phyloP scores from a whole-genome alignment of 176 grass and related monocot genomes.

The Rhynchospora breviuscula region DNA sequence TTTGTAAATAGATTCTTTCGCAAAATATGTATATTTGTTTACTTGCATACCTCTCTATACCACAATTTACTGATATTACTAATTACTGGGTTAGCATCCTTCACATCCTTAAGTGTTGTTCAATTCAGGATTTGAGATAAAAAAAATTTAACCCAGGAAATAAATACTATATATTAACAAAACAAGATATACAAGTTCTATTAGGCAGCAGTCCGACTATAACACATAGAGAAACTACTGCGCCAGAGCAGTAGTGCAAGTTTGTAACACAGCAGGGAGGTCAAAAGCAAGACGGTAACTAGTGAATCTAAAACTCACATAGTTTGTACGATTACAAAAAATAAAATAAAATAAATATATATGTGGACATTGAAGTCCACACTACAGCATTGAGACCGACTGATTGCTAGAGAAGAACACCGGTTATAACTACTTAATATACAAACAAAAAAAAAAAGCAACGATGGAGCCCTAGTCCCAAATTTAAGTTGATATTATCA shows the following conservation, averaged over 20 bases:
- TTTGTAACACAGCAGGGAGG: background rate
- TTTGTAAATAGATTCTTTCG: background rate
- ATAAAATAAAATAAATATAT: background rate
- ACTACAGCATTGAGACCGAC: background rate
- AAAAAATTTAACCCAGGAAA: background rate
- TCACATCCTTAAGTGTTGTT: background rate
- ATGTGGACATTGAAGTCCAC: background rate
- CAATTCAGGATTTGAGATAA: background rate
- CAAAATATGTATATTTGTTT: background rate
- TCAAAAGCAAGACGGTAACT: background rate
- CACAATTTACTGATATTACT: background rate
- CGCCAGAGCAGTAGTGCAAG: background rate
- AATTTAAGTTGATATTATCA: slow-evolving; percentile 8
- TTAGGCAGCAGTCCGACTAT: background rate
- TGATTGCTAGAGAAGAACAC: background rate
- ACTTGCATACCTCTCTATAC: background rate
- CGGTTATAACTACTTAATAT: background rate
- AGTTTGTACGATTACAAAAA: background rate
- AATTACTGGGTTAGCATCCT: background rate
- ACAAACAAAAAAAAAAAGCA: background rate
- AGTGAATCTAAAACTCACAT: background rate
- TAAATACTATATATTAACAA: background rate
- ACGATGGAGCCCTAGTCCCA: background rate
- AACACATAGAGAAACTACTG: background rate
- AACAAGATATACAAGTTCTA: background rate